Percentiles rank a stretch among this genome's conserved stretches.
These are phyloP conservation scores for Trebouxiophyceae sp. DNA, from an alignment of 163 green algal genomes.

Conservation along the genomic window DNA sequence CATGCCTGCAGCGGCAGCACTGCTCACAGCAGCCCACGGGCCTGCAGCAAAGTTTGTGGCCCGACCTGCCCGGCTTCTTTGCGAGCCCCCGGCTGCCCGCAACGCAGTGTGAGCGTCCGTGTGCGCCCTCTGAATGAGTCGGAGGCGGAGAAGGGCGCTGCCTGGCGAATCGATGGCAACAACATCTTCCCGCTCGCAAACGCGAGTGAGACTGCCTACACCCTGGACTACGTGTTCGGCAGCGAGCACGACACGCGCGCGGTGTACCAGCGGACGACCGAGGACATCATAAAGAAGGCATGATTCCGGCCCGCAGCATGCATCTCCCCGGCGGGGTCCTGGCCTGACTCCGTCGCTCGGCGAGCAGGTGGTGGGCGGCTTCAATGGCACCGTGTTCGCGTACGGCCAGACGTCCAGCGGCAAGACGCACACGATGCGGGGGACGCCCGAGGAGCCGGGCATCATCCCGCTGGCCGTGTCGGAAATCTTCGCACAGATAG, in stretches of 20 bases:
- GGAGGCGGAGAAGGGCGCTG: constrained; percentile 49
- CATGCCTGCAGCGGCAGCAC: too few relatives aligned
- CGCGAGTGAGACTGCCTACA: constrained; percentile 32
- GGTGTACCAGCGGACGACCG: constrained; percentile 64
- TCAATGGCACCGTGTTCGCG: constrained; percentile 93
- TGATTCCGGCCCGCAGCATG: neutral
- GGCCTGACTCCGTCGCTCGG: too few relatives aligned
- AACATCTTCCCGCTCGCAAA: constrained; percentile 32
- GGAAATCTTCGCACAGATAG: constrained; percentile 83
- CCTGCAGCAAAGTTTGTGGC: neutral
- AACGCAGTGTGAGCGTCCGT: constrained; percentile 76
- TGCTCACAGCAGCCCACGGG: neutral
- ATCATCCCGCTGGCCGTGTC: constrained; percentile 81
- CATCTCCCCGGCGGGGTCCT: too few relatives aligned
- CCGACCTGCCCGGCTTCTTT: too few relatives aligned
- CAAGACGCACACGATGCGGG: constrained; percentile 96
- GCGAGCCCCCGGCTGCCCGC: too few relatives aligned
- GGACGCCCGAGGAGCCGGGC: constrained; percentile 51
- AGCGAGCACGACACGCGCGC: constrained; percentile 35
- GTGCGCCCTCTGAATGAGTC: constrained; percentile 70
- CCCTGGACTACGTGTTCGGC: constrained; percentile 75
- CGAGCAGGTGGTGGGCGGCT: constrained; percentile 70
- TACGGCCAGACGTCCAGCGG: constrained; percentile 91
- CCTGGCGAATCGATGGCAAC: constrained; percentile 65
- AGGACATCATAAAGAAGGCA: constrained; percentile 66